A percentile compares a stretch with the other conserved stretches of the same genome.
Evolutionary conservation across 306 rosid species (phyloP).

Genomic region (Potentilla sterilis): DNA sequence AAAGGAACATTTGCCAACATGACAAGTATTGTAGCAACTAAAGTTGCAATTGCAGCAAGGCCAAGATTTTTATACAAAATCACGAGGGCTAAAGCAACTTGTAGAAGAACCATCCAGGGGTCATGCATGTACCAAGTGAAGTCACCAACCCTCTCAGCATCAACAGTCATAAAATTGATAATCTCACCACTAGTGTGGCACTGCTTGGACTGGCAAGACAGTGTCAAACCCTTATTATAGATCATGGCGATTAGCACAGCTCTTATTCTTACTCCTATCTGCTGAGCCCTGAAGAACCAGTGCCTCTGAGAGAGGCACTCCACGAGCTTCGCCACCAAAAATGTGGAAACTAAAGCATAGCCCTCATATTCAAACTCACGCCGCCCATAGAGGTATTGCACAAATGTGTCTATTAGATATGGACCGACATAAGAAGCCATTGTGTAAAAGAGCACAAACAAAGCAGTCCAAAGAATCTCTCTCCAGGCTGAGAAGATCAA

Average conservation of each 20-base stretch:
- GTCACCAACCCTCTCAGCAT: constrained; percentile 71
- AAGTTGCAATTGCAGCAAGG: constrained; percentile 66
- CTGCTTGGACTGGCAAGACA: constrained; percentile 61
- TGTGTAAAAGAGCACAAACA: constrained; percentile 33
- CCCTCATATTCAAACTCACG: constrained; percentile 53
- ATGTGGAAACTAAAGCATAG: constrained; percentile 48
- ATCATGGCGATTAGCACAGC: constrained; percentile 57
- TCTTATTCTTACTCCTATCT: constrained; percentile 53
- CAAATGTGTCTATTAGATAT: constrained; percentile 63
- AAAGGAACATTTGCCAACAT: constrained; percentile 72
- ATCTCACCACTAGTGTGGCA: constrained; percentile 63
- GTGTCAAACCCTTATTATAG: constrained; percentile 63
- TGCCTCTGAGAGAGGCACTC: constrained; percentile 69
- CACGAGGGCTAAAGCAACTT: constrained; percentile 61
- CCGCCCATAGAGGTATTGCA: constrained; percentile 65
- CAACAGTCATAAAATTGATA: constrained; percentile 80
- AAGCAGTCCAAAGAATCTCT: constrained; percentile 46
- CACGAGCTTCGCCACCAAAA: constrained; percentile 61
- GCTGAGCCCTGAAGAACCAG: constrained; percentile 56
- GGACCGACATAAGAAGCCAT: constrained; percentile 84
- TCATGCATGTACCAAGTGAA: constrained; percentile 70
- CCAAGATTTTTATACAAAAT: constrained; percentile 73
- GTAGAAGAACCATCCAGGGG: constrained; percentile 60
- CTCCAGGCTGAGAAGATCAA: constrained; percentile 55
- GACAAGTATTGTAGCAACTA: constrained; percentile 55